Conservation (phyloP, 176 grass and related monocot species). For the Canna indica region DNA sequence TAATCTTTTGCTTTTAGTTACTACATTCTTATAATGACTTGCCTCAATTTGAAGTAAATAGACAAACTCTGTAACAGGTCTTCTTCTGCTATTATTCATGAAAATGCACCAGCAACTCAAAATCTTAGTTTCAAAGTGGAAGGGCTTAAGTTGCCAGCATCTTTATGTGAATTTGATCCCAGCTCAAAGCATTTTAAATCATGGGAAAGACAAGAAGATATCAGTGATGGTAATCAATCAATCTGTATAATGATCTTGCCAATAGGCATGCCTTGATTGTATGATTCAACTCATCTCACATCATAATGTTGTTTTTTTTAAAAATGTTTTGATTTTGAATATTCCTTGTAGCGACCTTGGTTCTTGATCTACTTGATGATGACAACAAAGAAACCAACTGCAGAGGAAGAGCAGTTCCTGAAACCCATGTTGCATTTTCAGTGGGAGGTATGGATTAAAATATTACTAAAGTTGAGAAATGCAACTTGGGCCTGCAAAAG, state of each 20-base stretch:
- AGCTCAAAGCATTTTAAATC: constrained; percentile 24
- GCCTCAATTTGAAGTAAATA: constrained; percentile 15
- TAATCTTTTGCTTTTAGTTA: not conserved
- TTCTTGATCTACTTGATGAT: constrained; percentile 50
- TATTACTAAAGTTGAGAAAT: not conserved
- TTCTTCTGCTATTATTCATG: constrained; percentile 26
- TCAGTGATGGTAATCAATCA: constrained; percentile 38
- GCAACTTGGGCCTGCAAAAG: not conserved
- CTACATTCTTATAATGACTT: not conserved
- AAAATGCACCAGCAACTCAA: constrained; percentile 36
- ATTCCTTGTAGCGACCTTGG: constrained; percentile 42
- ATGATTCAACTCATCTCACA: too few relatives aligned
- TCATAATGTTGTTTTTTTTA: not conserved
- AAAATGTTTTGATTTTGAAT: constrained; percentile 14
- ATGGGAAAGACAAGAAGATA: constrained; percentile 27
- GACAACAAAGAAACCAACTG: constrained; percentile 32
- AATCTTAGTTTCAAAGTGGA: constrained; percentile 25
- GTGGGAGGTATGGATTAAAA: constrained; percentile 39
- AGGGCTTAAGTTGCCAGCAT: constrained; percentile 23
- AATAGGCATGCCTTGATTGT: constrained; percentile 12
- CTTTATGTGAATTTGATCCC: constrained; percentile 9
- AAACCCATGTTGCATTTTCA: constrained; percentile 64
- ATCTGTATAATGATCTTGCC: constrained; percentile 18
- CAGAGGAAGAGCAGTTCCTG: constrained; percentile 26
- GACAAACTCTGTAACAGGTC: constrained; percentile 29